Conservation (phyloP, 441 rosid genomes). For the Euphorbia corollata region DNA sequence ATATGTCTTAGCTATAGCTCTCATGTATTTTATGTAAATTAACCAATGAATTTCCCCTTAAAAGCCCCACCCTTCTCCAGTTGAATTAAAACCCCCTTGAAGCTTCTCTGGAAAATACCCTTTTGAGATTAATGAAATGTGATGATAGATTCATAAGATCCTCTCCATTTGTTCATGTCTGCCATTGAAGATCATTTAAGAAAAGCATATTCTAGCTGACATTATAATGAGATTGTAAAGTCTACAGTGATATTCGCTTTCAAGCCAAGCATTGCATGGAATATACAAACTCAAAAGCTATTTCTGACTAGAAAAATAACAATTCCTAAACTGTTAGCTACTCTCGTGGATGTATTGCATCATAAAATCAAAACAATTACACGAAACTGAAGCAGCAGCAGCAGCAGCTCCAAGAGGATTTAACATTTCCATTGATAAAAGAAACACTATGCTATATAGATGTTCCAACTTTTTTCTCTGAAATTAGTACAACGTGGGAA, state of each 20-base stretch:
- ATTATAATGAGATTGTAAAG: background rate
- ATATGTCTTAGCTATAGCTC: background rate
- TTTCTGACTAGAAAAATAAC: constrained; percentile 3
- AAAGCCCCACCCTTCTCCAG: background rate
- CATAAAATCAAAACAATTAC: constrained; percentile 22
- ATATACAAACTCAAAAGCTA: background rate
- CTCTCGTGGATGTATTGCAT: constrained; percentile 16
- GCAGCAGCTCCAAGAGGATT: no score
- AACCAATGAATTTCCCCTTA: background rate
- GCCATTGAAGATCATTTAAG: background rate
- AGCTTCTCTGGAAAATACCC: background rate
- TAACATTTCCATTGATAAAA: constrained; percentile 45
- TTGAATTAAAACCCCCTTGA: background rate
- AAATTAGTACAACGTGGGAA: constrained; percentile 50
- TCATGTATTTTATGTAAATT: constrained; percentile 8
- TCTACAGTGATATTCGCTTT: background rate
- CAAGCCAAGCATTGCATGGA: background rate
- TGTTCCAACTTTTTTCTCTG: constrained; percentile 27
- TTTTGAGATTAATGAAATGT: background rate
- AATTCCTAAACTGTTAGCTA: constrained; percentile 9
- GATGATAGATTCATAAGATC: background rate
- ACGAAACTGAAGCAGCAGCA: constrained; percentile 27
- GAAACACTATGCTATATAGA: constrained; percentile 46
- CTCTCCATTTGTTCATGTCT: no score
- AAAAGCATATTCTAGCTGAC: background rate